Evolutionary conservation across 1,139 yeast species (phyloP), one percentile per base, ranked within the genome.

Genomic region (Meyerozyma smithsonii): DNA sequence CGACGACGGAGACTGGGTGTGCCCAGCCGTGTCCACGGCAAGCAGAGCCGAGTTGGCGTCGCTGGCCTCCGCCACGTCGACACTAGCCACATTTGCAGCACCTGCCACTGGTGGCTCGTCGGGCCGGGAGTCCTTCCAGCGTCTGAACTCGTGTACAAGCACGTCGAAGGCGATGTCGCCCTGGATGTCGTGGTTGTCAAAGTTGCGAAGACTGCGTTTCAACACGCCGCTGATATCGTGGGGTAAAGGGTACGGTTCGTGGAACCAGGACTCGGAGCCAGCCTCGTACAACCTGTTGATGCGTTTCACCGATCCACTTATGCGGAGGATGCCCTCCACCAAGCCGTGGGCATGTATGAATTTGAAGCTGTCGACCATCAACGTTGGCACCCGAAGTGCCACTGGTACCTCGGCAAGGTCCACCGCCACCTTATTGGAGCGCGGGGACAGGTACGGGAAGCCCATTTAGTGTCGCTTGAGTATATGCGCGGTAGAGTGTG

Each of bases 261-360:
- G 20, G 12, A 30, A 30, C 34, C 34, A 30, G 4, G 21, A 8
- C 34, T 16, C 21, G 8, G 21, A 17, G 8, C 15, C 34, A 30
- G 36, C 8, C 16, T 30, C 34, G 16, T 18, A 17, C 21, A 30
- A 18, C 34, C 16, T 30, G 28, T 52, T 54, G 18, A 56, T 47
- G 36, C 58, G 51, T 35, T 52, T 52, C 18, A 55, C 49, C 1
- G 64, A 59, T 5, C 66, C 66, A 39, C 57, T 59, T 17, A 60
- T 54, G 26, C 66, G 48, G 41, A 61, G 60, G 5, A 59, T 46
- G 7, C 66, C 66, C 41, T 61, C 62, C 12, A 46, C 48, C 3
- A 54, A 42, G 14, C 58, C 53, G 3, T 41, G 38, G 11, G 23
- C 28, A 6, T 53, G 42, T 4, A 61, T 48, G 40, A 48, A 55